Evolutionary conservation across 768 basidiomycete species (phyloP), one percentile per base, ranked within the genome.

Genomic region (Boletus tylopilopsis): DNA sequence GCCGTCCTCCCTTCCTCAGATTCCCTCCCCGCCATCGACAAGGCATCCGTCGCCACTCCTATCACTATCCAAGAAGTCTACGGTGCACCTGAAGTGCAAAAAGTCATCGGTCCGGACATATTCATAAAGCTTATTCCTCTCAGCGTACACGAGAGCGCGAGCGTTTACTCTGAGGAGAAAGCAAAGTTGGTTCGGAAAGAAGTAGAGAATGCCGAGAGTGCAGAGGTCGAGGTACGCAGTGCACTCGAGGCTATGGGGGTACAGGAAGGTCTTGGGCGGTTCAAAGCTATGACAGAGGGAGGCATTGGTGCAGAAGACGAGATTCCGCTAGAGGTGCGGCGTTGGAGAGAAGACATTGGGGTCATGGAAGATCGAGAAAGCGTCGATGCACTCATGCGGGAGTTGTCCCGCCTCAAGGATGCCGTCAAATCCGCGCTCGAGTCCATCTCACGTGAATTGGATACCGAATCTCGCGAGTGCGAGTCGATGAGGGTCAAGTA

Each of bases 141-240:
- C 37, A 89, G 88, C 58, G 93, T 99, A 6, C 94, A 97, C 64
- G 94, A 97, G 70, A 90, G 89, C 55, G 95, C 95, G 13, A 90
- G 87, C 50, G 84, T 99, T 13, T 99, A 99, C 68, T 95, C 93
- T 1, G 96, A 99, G 68, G 96, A 99, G 71, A 98, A 98, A 72
- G 96, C 95, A 19, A 98, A 99, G 68, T 64, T 90, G 23, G 92
- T 94, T 8, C 78, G 96, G 34, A 81, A 76, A 6, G 94, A 98
- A 66, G 89, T 87, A 8, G 95, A 97, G 73, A 81, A 83, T 45
- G 86, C 84, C 0, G 94, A 97, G 54, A 73, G 80, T 21, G 85
- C 87, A 0, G 93, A 96, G 62, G 86, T 76, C 6, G 90, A 94
- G 66, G 79, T 80, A 29, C 73, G 81, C 55, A 88, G 88, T 40